Conservation (phyloP, 2,329 filamentous ascomycete species). For the Falciphora oryzae region DNA sequence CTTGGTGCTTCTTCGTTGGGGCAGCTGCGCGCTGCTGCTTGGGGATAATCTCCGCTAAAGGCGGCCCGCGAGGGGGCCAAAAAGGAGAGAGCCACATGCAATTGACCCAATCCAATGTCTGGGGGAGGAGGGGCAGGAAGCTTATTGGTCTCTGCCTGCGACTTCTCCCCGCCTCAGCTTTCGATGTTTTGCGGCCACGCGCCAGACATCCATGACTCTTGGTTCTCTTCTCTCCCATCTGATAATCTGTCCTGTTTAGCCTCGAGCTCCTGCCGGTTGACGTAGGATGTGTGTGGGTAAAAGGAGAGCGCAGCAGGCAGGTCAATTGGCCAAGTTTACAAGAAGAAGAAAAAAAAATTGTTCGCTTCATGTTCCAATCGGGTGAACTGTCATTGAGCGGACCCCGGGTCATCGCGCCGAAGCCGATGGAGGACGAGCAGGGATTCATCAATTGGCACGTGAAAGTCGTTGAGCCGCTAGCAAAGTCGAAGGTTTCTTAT, state of each 20-base stretch:
- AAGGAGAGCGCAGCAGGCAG: neutral
- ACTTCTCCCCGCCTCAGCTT: too few species aligned
- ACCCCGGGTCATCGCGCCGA: neutral
- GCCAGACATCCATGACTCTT: constrained; percentile 1
- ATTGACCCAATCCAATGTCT: neutral
- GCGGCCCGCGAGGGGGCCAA: too few species aligned
- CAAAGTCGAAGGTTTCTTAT: neutral
- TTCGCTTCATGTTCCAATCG: neutral
- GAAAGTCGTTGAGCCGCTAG: neutral
- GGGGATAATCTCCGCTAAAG: too few species aligned
- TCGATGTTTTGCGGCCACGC: too few species aligned
- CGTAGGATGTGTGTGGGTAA: too few species aligned
- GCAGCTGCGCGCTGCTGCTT: too few species aligned
- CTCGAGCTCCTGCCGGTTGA: neutral
- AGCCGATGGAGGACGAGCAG: neutral
- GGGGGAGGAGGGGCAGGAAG: neutral
- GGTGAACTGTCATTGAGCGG: neutral
- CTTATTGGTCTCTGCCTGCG: neutral
- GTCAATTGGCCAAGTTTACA: neutral
- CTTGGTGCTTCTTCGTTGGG: too few species aligned
- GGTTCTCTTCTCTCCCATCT: constrained; percentile 13
- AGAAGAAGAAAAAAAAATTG: neutral
- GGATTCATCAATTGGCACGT: neutral
- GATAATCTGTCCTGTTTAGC: neutral
- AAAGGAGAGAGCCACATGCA: neutral